Evolutionary conservation across 176 grass and related monocot species (phyloP), one percentile per base, ranked within the genome.

Genomic region (Avena insularis): DNA sequence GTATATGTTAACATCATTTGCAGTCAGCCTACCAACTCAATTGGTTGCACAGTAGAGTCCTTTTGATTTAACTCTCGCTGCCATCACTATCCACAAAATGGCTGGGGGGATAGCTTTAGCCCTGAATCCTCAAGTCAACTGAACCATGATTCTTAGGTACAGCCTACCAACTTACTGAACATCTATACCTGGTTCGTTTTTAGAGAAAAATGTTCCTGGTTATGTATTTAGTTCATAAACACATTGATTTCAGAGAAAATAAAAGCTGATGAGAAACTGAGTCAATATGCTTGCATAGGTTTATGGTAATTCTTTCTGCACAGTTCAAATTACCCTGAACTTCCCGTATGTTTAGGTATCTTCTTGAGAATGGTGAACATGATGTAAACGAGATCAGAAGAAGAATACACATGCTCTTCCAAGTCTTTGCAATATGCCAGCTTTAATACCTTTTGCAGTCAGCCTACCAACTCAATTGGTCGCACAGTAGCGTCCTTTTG

Each of bases 261-360:
- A 76, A 85, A 84, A 59, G 8, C 33, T 80, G 82, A 80, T 80
- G 33, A 21, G 21, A 10, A 13, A 64, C 9, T 55, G 57, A 79
- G 54, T 40, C 48, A 55, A 66, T 57, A 36, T 66, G 16, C 17
- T 23, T 20, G 29, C 25, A 54, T 4, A 77, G 19, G 6, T 50
- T 14, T 53, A 84, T 55, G n/a, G 67, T 54, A 59, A n/a, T 23
- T 23, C 23, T 23, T 23, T 23, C 23, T 23, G 23, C 23, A 23
- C 23, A 23, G 23, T 23, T 23, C 23, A 23, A 23, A 12, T 1
- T 12, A 1, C 4, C 2, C 1, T 50, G 48, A 50, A 50, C 10
- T 50, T 2, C 48, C 48, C 23, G 23, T 23, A 23, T 12, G 45
- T 50, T 50, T 10, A 50, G 10, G 48, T 1, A 12, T 50, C 48